A percentile compares a stretch with the other conserved stretches of the same genome.
These are phyloP conservation scores for Acanthamoeba pearcei DNA, from an alignment of 208 protist species.

Conservation along the genomic window DNA sequence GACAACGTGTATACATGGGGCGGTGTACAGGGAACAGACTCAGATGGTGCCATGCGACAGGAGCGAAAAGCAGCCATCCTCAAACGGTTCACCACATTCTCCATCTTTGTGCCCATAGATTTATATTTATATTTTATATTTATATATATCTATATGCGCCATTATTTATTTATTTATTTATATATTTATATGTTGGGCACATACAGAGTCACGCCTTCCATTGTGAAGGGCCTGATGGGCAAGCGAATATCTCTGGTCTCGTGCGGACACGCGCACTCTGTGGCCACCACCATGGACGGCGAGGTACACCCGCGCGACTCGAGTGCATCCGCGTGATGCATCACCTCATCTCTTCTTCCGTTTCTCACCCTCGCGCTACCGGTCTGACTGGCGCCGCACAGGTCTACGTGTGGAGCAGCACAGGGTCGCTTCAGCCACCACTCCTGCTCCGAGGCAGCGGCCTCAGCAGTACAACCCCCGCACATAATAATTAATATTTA, in stretches of 20 bases:
- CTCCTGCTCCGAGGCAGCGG: neutral
- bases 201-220: neutral
- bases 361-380: neutral
- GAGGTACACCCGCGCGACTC: neutral
- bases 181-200: neutral
- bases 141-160: no score
- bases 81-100: neutral
- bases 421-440: neutral
- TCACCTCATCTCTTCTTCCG: neutral
- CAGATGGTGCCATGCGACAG: constrained; percentile 2
- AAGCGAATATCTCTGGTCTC: neutral
- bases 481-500: no score
- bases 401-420: constrained; percentile 28
- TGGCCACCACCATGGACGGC: constrained; percentile 42
- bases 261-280: constrained; percentile 34
- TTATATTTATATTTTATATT: no score
- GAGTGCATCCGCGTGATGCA: neutral
- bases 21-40: neutral
- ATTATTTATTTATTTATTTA: neutral
- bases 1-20: constrained; percentile 65
- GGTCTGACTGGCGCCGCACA: neutral
- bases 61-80: constrained; percentile 22
- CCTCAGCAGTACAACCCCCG: neutral
- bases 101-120: no score
- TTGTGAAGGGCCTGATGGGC: constrained; percentile 42